phyloP scores from a whole-genome alignment of 2,329 filamentous ascomycete species.

The Sarocladium strictum region DNA sequence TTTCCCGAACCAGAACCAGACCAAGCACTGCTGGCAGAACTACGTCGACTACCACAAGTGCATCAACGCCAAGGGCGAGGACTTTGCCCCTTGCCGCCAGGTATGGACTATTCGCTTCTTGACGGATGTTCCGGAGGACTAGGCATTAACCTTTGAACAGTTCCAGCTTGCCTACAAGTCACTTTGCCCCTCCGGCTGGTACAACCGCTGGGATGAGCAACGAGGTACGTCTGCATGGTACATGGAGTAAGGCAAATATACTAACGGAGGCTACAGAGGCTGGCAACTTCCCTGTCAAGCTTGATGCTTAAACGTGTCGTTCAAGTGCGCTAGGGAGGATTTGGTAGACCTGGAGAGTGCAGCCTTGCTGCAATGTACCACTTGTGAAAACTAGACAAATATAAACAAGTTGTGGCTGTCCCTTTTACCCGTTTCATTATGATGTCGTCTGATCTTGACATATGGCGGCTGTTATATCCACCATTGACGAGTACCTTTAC shows the following conservation, averaged over 20 bases:
- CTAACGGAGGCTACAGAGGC: slow-evolving; percentile 42
- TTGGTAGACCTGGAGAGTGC: slow-evolving; percentile 24
- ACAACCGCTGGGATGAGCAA: slow-evolving; percentile 93
- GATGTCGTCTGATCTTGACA: too few relatives aligned
- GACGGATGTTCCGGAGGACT: background rate
- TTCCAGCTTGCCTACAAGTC: slow-evolving; percentile 97
- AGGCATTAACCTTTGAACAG: slow-evolving; percentile 41
- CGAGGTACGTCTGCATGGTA: slow-evolving; percentile 60
- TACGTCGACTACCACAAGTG: slow-evolving; percentile 99
- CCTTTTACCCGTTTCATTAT: too few relatives aligned
- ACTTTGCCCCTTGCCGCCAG: slow-evolving; percentile 95
- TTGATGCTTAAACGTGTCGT: slow-evolving; percentile 47
- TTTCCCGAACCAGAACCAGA: slow-evolving; percentile 97
- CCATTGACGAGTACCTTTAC: too few relatives aligned
- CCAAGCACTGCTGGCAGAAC: slow-evolving; percentile 99
- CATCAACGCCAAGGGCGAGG: slow-evolving; percentile 96
- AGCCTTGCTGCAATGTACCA: slow-evolving; percentile 32
- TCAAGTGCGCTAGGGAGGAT: slow-evolving; percentile 16
- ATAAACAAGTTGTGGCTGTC: slow-evolving; percentile 6
- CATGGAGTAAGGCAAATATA: slow-evolving; percentile 9
- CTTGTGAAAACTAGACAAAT: slow-evolving; percentile 19
- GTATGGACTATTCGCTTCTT: slow-evolving; percentile 44
- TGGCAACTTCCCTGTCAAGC: slow-evolving; percentile 61
- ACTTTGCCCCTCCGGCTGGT: slow-evolving; percentile 94
- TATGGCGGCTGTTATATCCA: too few relatives aligned